Evolutionary conservation across 176 grass and related monocot genomes (phyloP).

Genomic region (Phoenix dactylifera): DNA sequence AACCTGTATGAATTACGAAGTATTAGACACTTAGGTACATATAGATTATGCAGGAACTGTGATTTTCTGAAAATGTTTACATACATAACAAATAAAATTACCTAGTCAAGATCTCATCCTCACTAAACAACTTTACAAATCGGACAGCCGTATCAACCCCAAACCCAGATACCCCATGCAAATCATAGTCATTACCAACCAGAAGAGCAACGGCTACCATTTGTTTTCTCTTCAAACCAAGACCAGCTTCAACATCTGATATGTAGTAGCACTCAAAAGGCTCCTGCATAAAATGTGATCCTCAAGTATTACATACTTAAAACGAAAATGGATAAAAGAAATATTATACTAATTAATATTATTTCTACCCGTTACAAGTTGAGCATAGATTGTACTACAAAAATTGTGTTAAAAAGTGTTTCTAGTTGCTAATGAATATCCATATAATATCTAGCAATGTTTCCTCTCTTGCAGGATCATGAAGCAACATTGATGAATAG

Average conservation of each 20-base stretch:
- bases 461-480: too few relatives aligned
- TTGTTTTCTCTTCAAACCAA: slow-evolving; percentile 88
- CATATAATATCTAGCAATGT: too few relatives aligned
- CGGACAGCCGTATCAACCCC: slow-evolving; percentile 73
- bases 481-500: too few relatives aligned
- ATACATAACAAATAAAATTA: slow-evolving; percentile 26
- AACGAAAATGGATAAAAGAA: too few relatives aligned
- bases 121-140: slow-evolving; percentile 56
- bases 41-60: too few relatives aligned
- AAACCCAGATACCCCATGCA: slow-evolving; percentile 70
- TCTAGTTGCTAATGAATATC: too few relatives aligned
- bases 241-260: slow-evolving; percentile 71
- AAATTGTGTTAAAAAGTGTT: too few relatives aligned
- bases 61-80: neutral
- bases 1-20: slow-evolving; percentile 32
- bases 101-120: slow-evolving; percentile 66
- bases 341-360: too few relatives aligned
- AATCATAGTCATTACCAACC: slow-evolving; percentile 75
- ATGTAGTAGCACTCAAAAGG: slow-evolving; percentile 95
- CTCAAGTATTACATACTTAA: neutral
- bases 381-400: too few relatives aligned
- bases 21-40: too few relatives aligned
- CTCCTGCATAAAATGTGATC: slow-evolving; percentile 43
- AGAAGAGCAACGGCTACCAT: slow-evolving; percentile 87
- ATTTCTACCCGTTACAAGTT: too few relatives aligned